Evolutionary conservation across 441 rosid genomes (phyloP), one percentile per base, ranked within the genome.

Genomic region (Pelargonium fulgidum): DNA sequence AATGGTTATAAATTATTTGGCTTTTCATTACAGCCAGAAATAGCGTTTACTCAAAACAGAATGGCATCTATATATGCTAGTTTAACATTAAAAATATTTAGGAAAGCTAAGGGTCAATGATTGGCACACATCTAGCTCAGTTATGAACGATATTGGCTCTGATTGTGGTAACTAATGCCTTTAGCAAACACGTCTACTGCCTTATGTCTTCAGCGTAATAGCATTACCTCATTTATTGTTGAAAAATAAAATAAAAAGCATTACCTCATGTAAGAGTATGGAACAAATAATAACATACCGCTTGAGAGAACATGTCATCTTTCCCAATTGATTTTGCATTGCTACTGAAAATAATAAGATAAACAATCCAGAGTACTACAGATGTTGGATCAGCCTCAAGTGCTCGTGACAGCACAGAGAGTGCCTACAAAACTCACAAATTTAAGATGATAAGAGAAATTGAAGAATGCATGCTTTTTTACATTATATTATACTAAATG

Each of bases 311-410:
- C 90, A 92, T 85, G 83, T 88, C 93, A 77, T 89, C 89, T 78
- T 75, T 78, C 67, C 75, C 86, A 68, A 63, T 73, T 26, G 88
- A 80, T 68, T 78, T 79, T 68, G 64, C 74, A 75, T 75, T 72
- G 80, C 85, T 75, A 70, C 81, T 77, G 83, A 73, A 90, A 68
- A 92, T 78, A 66, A 90, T 80, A 72, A 94, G 86, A 80, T 94
- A 94, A 64, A 82, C 77, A 42, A 82, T 85, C 99, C 99, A 94
- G 75, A 87, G 86, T 78, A 79, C 72, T 80, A 90, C 98, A 71
- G 93, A 90, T 64, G 86, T 68, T 39, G 86, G 89, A 76, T 88
- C 86, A 80, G 74, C 78, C 82, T 92, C 97, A 48, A 94, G 89
- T 67, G 93, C 89, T 67, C 91, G 83, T 75, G 96, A 86, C 50